Evolutionary conservation across 2,329 filamentous ascomycete genomes (phyloP), one percentile per base, ranked within the genome.

Genomic region (Xylariaceae sp.): DNA sequence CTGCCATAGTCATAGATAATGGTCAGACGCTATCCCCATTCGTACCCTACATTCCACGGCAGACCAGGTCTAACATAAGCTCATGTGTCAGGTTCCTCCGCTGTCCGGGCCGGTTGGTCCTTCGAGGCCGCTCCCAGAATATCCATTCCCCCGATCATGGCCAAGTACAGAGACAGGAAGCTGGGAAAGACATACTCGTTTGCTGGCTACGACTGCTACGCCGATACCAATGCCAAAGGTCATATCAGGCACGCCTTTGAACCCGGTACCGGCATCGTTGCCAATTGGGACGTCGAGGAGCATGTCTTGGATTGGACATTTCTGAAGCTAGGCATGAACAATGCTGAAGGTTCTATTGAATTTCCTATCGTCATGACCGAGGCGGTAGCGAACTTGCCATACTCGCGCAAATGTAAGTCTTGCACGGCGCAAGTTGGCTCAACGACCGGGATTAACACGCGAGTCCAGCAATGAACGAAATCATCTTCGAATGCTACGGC

Each of bases 231-330:
- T 1, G 90, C 94, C 18, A 82, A 89, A 49, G 89, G 90, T 11
- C 94, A 97, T 67, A 86, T 95, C 52, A 86, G 92, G 66, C 88
- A 89, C 67, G 86, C 91, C 1, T 97, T 96, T 62, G 94, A 99
- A 67, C 81, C 86, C 2, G 91, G 91, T 19, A 92, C 86, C 40
- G 92, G 91, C 56, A 86, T 99, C 42, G 83, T 97, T 53, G 91
- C 89, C 68, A 97, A 97, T 66, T 99, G 95, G 90, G 94, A 99
- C 69, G 91, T 90, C 32, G 90, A 96, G 83, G 94, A 99, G 69
- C 90, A 92, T 51, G 78, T 96, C 5, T 72, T 99, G 42, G 94
- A 99, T 71, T 96, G 96, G 68, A 80, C 91, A 39, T 99, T 99
- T 68, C 77, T 96, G 58, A 97, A 96, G 71, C 74, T 99, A 47